Evolutionary conservation across 2,329 filamentous ascomycete species (phyloP).

Genomic region (Davidsoniella virescens): DNA sequence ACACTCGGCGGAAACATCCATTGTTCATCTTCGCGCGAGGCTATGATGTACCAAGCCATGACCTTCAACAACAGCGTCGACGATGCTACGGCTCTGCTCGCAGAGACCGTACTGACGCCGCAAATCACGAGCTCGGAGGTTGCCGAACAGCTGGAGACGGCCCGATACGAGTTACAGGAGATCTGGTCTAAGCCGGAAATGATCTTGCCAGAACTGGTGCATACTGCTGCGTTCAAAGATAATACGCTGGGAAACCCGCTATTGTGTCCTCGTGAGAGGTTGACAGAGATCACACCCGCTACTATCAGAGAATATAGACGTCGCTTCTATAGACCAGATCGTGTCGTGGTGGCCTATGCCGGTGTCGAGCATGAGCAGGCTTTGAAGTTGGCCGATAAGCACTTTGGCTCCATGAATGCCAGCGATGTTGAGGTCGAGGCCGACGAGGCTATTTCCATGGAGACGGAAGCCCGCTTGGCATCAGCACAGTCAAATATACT

Average conservation of each 20-base stretch:
- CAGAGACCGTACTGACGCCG: slow-evolving; percentile 84
- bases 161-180: slow-evolving; percentile 87
- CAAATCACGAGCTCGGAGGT: slow-evolving; percentile 77
- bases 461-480: slow-evolving; percentile 36
- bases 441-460: slow-evolving; percentile 27
- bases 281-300: slow-evolving; percentile 55
- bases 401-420: slow-evolving; percentile 76
- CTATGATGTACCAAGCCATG: slow-evolving; percentile 96
- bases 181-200: slow-evolving; percentile 97
- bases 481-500: slow-evolving; percentile 37
- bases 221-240: slow-evolving; percentile 88
- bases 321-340: slow-evolving; percentile 73
- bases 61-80: slow-evolving; percentile 91
- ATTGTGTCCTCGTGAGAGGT: slow-evolving; percentile 71
- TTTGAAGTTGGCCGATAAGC: slow-evolving; percentile 60
- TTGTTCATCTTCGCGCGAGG: slow-evolving; percentile 87
- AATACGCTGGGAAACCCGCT: slow-evolving; percentile 92
- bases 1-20: slow-evolving; percentile 88
- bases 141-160: slow-evolving; percentile 70
- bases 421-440: slow-evolving; percentile 17
- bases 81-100: slow-evolving; percentile 64
- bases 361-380: slow-evolving; percentile 73
- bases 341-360: slow-evolving; percentile 89
- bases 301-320: slow-evolving; percentile 66
- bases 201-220: slow-evolving; percentile 85